Conservation (phyloP, 139 green algal genomes). For the Coelastrella sp. region DNA sequence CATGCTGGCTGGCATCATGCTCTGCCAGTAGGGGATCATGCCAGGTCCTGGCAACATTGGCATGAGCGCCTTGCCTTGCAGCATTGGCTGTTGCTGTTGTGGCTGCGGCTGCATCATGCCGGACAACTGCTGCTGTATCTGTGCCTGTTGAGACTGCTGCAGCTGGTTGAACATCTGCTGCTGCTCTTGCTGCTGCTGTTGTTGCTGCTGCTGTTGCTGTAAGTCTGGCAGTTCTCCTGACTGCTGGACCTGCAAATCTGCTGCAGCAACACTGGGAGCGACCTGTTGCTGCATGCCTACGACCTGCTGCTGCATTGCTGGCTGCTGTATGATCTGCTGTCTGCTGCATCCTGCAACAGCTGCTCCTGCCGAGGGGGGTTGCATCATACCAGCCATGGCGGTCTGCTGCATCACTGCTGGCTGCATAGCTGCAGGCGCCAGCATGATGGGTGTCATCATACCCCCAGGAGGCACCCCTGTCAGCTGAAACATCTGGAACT, state of each 20-base stretch:
- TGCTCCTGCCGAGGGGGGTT: not conserved
- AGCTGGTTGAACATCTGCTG: not conserved
- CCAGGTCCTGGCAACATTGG: not conserved
- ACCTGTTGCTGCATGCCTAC: not conserved
- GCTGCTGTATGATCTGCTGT: slow-evolving; percentile 20
- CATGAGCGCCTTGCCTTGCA: slow-evolving; percentile 17
- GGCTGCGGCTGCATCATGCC: slow-evolving; percentile 24
- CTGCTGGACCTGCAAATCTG: not conserved
- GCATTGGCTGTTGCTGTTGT: not conserved
- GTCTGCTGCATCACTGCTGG: not conserved
- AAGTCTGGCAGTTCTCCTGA: not conserved
- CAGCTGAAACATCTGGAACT: slow-evolving; percentile 61
- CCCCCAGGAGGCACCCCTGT: slow-evolving; percentile 25
- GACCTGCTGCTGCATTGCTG: slow-evolving; percentile 1
- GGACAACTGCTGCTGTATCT: slow-evolving; percentile 25
- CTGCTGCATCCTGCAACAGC: not conserved
- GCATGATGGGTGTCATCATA: slow-evolving; percentile 49
- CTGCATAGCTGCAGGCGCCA: not conserved
- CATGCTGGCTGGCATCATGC: slow-evolving; percentile 60
- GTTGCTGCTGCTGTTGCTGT: not conserved
- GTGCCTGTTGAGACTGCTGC: slow-evolving; percentile 31
- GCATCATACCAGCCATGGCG: slow-evolving; percentile 13
- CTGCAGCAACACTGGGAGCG: too few relatives aligned
- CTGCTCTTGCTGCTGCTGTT: not conserved
- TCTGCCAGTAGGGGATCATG: slow-evolving; percentile 59